Base-by-base conservation (phyloP, 306 rosid genomes). In the Trifolium pratense region DNA sequence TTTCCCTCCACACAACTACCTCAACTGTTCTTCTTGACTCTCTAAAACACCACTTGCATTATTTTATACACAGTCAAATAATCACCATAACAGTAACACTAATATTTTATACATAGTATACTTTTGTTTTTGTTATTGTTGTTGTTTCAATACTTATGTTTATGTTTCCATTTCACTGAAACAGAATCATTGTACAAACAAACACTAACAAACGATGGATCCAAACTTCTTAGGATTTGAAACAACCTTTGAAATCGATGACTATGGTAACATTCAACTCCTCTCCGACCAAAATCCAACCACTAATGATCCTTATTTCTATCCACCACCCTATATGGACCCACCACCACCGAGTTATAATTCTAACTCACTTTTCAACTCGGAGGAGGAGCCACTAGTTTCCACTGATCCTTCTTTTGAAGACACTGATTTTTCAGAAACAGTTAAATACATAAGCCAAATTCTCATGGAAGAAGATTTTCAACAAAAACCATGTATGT, bases 391-490 rank as follows among this genome's bases (percentile, higher is more conserved):
- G 1, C 79, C 26, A 46, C 10, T 34, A 9, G 29, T 49, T 75
- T 9, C 78, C 15, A 18, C 69, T 7, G 79, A 79, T 71, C 70
- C 79, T 60, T 60, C 74, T 4, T 31, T 53, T 13, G 87, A 84
- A 39, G 84, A 84, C 31, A 12, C 63, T 0, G 87, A 80, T 15
- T 84, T 84, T 32, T 73, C 87, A 7, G 87, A 84, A 77, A 80
- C 80, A 2, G 23, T 63, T 18, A 84, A 75, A 67, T 80, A 76
- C 72, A 84, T 84, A 32, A 73, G 87, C 31, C 87, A 84, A 25
- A 66, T 92, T 81, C 87, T 92, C 1, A 79, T 92, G 96, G 91
- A 92, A 48, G 97, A 89, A 85, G 81, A 86, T 43, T 76, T 86
- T 71, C 89, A 88, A 15, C 73, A 79, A n/a, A 85, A 76, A 66